Base-by-base conservation (phyloP, 805 yeast species). In the Jamesozyma lodderae region DNA sequence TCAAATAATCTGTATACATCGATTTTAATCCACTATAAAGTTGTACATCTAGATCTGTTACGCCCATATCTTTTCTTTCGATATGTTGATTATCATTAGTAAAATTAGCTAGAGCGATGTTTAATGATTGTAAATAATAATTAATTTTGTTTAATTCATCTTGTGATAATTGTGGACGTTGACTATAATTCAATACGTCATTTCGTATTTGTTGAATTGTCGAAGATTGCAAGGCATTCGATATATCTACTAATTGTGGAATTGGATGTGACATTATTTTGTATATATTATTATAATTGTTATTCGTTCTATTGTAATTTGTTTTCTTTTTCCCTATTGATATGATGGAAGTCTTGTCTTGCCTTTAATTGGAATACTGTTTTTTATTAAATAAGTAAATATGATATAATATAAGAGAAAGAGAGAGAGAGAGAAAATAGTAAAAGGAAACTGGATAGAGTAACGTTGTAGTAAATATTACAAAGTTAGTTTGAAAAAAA, bases 171-270 rank as follows among this genome's bases (percentile, higher is more conserved):
- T 42, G 36, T 6, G 41, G 33, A 9, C 32, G 33, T 20, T 43
- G 42, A 20, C 45, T 43, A 26, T 46, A 50, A 21, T 41, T 42
- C 34, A 43, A 43, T 13, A 56, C 46, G 37, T 56, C 59, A 11
- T 46, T 27, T 10, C 59, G 50, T 19, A 59, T 54, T 40, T 52
- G 49, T 33, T 56, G 54, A 14, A 59, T 47, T 11, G 49, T 43
- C 14, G 47, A 35, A 11, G 61, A 50, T 32, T 51, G 54, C 38
- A 59, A 46, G 6, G 61, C 56, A 41, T 59, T 57, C 28, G 55
- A 44, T 14, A 59, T 55, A 38, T 59, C 51, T 31, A 59, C 58
- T 37, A 46, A 35, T 41, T 57, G 60, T 19, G 62, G 63, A 25
- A 57, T 50, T 13, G 53, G 53, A 27, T 44, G 36, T 16, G 55